Conservation (phyloP, 1,284 basidiomycete species). For the Ganoderma boninense region DNA sequence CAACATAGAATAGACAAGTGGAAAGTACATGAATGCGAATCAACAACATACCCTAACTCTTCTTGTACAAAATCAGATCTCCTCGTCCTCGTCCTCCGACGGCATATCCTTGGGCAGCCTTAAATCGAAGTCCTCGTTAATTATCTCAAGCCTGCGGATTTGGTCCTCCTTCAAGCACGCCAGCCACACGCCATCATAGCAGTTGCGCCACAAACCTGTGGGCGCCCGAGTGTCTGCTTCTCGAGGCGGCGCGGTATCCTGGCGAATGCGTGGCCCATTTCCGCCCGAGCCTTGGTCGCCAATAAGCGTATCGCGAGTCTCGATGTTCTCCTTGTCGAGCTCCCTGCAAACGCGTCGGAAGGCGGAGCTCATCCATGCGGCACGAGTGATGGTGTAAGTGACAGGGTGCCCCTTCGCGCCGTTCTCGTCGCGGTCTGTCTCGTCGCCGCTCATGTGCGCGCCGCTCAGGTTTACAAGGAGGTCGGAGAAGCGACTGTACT, state of each 20-base stretch:
- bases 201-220: neutral
- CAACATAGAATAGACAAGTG: too few species aligned
- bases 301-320: neutral
- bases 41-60: too few species aligned
- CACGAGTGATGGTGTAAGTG: neutral
- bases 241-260: neutral
- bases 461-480: neutral
- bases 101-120: neutral
- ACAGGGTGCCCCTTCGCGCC: neutral
- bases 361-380: neutral
- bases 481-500: neutral
- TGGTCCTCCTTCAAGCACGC: neutral
- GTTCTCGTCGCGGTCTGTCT: neutral
- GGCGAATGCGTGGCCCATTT: neutral
- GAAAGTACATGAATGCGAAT: too few species aligned
- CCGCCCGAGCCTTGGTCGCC: neutral
- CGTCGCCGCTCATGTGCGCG: neutral
- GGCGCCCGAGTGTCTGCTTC: neutral
- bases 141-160: neutral
- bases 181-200: neutral
- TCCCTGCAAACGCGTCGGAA: neutral
- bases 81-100: too few species aligned
- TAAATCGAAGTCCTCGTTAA: neutral
- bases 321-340: neutral
- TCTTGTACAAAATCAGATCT: too few species aligned